Evolutionary conservation across 768 basidiomycete genomes (phyloP).

Genomic region (Rhodosporidiobolus odoratus): DNA sequence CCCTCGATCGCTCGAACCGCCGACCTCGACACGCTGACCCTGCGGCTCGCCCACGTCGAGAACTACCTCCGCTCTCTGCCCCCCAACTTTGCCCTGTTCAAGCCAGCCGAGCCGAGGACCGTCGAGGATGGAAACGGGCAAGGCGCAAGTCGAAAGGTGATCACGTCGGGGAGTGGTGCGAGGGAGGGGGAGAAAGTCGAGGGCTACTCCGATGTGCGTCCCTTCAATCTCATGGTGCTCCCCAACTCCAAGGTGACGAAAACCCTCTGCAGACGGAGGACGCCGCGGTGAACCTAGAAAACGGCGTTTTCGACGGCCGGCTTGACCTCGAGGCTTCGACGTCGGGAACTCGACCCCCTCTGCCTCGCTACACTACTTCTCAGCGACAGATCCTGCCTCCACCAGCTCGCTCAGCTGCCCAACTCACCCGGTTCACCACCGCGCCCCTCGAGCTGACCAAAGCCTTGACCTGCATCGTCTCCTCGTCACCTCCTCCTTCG

Average conservation of each 20-base stretch:
- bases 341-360: background rate
- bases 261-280: slow-evolving; percentile 30
- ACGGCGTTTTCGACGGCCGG: slow-evolving; percentile 33
- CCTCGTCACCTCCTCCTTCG: background rate
- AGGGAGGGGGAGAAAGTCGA: slow-evolving; percentile 11
- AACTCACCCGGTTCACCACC: slow-evolving; percentile 14
- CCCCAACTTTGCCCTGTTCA: slow-evolving; percentile 35
- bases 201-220: slow-evolving; percentile 24
- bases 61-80: slow-evolving; percentile 29
- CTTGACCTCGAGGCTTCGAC: slow-evolving; percentile 5
- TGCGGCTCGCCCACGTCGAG: slow-evolving; percentile 34
- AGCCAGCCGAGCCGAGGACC: background rate
- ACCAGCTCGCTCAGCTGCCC: background rate
- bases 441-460: slow-evolving; percentile 25
- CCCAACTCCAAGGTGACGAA: background rate
- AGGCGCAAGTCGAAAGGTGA: background rate
- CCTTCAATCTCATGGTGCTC: background rate
- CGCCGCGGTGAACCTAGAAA: slow-evolving; percentile 31
- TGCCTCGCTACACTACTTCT: background rate
- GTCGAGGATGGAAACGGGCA: too few species aligned
- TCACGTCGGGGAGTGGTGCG: too few species aligned
- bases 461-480: slow-evolving; percentile 30
- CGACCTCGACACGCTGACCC: slow-evolving; percentile 24
- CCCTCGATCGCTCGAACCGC: slow-evolving; percentile 28
- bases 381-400: background rate